A percentile compares a stretch with the other conserved stretches of the same genome.
Evolutionary conservation across 129 eudicot genomes (phyloP).

Genomic region (Tagetes patula): DNA sequence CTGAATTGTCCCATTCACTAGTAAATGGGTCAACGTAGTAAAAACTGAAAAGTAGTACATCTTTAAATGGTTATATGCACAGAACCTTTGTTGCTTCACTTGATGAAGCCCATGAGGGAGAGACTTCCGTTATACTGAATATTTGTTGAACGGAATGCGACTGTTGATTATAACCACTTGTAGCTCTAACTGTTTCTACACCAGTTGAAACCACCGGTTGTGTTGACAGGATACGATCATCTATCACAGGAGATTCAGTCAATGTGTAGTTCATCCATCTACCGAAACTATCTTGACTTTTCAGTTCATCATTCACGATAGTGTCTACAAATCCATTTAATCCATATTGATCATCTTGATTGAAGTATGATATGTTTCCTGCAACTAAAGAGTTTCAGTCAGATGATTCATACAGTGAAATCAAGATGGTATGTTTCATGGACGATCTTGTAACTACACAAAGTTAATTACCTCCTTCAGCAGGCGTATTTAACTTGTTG

Average conservation of each 20-base stretch:
- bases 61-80: conserved; percentile 12
- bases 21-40: conserved; percentile 1
- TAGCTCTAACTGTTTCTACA: conserved; percentile 33
- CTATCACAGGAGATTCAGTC: conserved; percentile 64
- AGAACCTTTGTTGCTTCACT: conserved; percentile 86
- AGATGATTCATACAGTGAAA: neutral
- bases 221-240: conserved; percentile 34
- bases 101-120: conserved; percentile 82
- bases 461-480: conserved; percentile 51
- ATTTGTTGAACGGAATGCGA: conserved; percentile 40
- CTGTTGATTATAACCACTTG: conserved; percentile 34
- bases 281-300: conserved; percentile 69
- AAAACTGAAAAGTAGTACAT: neutral
- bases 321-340: conserved; percentile 37
- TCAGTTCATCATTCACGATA: conserved; percentile 41
- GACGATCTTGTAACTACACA: conserved; percentile 13
- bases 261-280: conserved; percentile 68
- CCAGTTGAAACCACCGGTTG: conserved; percentile 44
- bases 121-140: conserved; percentile 76
- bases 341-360: conserved; percentile 44
- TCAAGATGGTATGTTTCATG: conserved; percentile 14
- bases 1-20: neutral
- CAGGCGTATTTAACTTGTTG: conserved; percentile 36
- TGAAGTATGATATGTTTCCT: conserved; percentile 45
- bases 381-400: conserved; percentile 13